These are phyloP conservation scores for Spatholobus suberectus DNA, from an alignment of 306 rosid species.

Conservation along the genomic window DNA sequence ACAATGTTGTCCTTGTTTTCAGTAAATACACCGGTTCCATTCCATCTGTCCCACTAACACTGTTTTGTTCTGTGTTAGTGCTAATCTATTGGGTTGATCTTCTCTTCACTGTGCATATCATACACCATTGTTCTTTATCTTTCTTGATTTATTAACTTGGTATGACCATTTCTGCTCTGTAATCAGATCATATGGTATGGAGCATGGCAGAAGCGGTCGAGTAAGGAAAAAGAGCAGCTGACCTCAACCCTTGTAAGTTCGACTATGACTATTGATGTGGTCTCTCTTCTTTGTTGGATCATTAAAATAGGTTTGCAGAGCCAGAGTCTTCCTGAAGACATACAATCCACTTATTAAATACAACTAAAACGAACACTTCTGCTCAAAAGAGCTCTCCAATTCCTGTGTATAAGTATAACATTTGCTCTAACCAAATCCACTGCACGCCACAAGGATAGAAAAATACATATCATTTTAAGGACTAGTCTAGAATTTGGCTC, in stretches of 20 bases:
- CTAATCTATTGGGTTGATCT: neutral
- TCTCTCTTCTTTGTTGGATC: neutral
- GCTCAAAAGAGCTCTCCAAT: too few species aligned
- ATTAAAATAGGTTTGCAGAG: too few species aligned
- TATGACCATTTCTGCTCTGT: constrained; percentile 5
- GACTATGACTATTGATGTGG: neutral
- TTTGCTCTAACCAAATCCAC: constrained; percentile 1
- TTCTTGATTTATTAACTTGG: neutral
- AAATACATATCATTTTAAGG: neutral
- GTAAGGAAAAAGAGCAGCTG: constrained; percentile 59
- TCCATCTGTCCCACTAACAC: neutral
- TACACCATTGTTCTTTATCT: neutral
- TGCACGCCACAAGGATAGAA: neutral
- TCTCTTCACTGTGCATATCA: neutral
- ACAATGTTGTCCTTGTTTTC: constrained; percentile 1
- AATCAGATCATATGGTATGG: constrained; percentile 92
- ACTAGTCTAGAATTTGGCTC: neutral
- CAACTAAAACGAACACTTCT: too few species aligned
- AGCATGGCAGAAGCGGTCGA: constrained; percentile 72
- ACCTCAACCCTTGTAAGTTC: constrained; percentile 69
- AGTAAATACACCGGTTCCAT: neutral
- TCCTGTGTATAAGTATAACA: too few species aligned
- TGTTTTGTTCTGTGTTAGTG: neutral
- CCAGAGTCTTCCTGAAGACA: too few species aligned
- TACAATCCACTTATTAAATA: too few species aligned